Conservation (phyloP, 805 yeast species). For the Pichia membranifaciens region DNA sequence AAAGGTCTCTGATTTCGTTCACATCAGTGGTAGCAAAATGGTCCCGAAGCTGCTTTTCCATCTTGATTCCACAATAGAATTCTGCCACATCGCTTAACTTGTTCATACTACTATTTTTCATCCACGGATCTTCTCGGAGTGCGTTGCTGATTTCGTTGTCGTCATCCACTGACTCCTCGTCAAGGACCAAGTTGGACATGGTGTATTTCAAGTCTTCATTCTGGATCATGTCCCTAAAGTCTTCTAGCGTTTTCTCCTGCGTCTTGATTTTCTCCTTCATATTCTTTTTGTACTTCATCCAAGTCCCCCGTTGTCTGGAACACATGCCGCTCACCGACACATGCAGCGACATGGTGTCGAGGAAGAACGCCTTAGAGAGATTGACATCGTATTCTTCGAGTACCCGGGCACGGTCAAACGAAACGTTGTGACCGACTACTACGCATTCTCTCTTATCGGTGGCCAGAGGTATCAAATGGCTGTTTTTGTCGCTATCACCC, state of each 20-base stretch:
- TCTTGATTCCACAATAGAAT: slow-evolving; percentile 62
- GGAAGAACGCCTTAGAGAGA: slow-evolving; percentile 64
- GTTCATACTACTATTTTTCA: slow-evolving; percentile 67
- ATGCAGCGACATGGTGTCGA: slow-evolving; percentile 93
- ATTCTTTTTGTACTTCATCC: slow-evolving; percentile 55
- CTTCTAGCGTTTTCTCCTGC: slow-evolving; percentile 17
- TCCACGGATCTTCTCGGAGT: slow-evolving; percentile 77
- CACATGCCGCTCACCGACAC: slow-evolving; percentile 89
- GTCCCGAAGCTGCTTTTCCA: slow-evolving; percentile 67
- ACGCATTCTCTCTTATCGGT: slow-evolving; percentile 40
- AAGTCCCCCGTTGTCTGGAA: slow-evolving; percentile 79
- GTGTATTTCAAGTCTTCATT: slow-evolving; percentile 25
- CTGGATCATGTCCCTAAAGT: slow-evolving; percentile 18
- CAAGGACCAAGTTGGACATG: slow-evolving; percentile 26
- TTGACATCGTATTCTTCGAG: slow-evolving; percentile 72
- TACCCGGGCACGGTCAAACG: slow-evolving; percentile 85
- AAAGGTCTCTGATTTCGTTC: slow-evolving; percentile 46
- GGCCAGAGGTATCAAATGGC: slow-evolving; percentile 65
- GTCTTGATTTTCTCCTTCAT: slow-evolving; percentile 18
- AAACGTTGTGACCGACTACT: slow-evolving; percentile 84
- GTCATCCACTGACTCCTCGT: slow-evolving; percentile 28
- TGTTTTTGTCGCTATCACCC: slow-evolving; percentile 42
- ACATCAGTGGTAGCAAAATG: slow-evolving; percentile 52
- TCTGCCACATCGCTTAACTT: slow-evolving; percentile 74
- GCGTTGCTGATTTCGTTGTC: slow-evolving; percentile 10